Base-by-base conservation (phyloP, 2,329 filamentous ascomycete genomes). In the Madurella fahalii region DNA sequence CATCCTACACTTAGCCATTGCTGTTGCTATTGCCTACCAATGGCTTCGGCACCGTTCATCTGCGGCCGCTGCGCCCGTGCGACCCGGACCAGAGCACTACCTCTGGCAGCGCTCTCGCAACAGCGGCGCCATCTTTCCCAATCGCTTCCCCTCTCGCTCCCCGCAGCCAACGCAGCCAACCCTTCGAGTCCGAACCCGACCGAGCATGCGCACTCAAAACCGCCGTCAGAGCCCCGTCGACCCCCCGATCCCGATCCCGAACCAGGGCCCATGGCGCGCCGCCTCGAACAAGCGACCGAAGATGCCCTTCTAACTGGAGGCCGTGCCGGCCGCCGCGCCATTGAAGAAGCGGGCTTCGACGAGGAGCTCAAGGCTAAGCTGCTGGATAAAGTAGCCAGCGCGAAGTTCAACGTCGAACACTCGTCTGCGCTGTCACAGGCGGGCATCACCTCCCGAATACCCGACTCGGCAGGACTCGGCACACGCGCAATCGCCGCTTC, bases 401-500 rank as follows among this genome's bases (percentile, higher is more conserved):
- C 80, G 2, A 72, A 78, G 9, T 84, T 85, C 63, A 69, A 71
- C n/a, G 72, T 74, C 1, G 74, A 82, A 13, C 67, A 83, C 63
- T 69, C 75, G 0, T 60, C 70, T 1, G 74, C 78, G 0, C 74
- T 85, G 52, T 68, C 77, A 2, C 71, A 79, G 58, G 76, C 76
- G 1, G 72, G 70, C 0, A 51, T 69, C 1, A 55, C 59, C n/a
- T 53, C 56, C 2, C 48, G 57, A 2, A 65, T 84, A 40, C 70
- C 77, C 0, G 67, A 78, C 4, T 79, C 81, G n/a, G 84, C 87
- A 12, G 85, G 87, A 15, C 77, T 79, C 61, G 86, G 85, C 12
- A 87, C 86, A 2, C 79, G 83, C 56, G 81, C 86, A 47, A 80
- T 85, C 37, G 90, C 90, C 1, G 76, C 79, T 0, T 82, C 85